Evolutionary conservation across 208 protist genomes (phyloP).

Genomic region (Trichomonas gallinae): DNA sequence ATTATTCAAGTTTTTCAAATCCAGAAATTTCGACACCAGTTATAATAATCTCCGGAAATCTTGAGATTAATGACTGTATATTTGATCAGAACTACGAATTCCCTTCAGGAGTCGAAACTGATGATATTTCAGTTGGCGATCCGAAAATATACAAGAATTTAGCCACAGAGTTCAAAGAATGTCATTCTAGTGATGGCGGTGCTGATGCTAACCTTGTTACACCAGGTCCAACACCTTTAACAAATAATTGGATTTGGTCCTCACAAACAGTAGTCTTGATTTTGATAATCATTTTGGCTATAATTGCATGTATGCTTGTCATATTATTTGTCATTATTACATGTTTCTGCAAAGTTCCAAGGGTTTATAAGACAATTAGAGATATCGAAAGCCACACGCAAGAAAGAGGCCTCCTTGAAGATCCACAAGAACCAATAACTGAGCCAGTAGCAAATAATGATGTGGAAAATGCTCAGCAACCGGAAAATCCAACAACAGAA

Average conservation of each 20-base stretch:
- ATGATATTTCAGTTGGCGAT: not conserved
- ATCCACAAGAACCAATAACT: not conserved
- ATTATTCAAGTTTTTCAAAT: not conserved
- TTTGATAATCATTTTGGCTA: not conserved
- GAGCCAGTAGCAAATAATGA: not conserved
- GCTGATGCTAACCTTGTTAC: not conserved
- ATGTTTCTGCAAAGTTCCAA: not conserved
- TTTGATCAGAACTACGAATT: not conserved
- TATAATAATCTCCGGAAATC: not conserved
- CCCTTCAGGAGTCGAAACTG: not conserved
- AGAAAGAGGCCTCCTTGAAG: not conserved
- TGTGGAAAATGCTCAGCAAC: not conserved
- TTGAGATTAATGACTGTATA: not conserved
- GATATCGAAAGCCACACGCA: not conserved
- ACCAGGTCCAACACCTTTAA: not conserved
- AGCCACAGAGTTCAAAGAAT: not conserved
- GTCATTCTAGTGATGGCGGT: not conserved
- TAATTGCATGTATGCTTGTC: not conserved
- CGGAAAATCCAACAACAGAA: too few relatives aligned
- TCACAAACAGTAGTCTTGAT: not conserved
- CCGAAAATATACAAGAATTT: not conserved
- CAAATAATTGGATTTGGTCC: not conserved
- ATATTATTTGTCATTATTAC: not conserved
- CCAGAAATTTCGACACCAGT: not conserved
- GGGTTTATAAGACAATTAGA: not conserved